Conservation (phyloP, 768 basidiomycete species). For the Leccinum obscurum region DNA sequence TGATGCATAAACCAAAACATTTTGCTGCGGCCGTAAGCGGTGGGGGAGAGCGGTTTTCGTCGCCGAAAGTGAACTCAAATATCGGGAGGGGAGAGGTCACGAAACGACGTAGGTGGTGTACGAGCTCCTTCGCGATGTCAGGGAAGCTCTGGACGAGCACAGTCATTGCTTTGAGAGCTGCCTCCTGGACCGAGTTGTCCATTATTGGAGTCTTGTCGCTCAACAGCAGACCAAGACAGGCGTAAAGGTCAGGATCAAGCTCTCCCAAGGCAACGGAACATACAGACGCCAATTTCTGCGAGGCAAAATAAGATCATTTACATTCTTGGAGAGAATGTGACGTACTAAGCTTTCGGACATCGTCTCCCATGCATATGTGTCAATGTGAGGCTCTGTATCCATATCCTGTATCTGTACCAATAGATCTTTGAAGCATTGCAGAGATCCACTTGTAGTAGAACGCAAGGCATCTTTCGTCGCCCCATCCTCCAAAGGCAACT, state of each 20-base stretch:
- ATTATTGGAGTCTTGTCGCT: conserved; percentile 80
- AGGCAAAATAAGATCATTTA: neutral
- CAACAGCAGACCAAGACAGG: conserved; percentile 68
- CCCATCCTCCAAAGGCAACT: conserved; percentile 38
- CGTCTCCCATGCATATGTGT: conserved; percentile 92
- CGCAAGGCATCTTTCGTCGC: conserved; percentile 42
- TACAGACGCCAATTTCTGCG: conserved; percentile 81
- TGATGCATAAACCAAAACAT: conserved; percentile 87
- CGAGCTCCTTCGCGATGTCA: conserved; percentile 71
- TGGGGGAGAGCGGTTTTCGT: conserved; percentile 71
- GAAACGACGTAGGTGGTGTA: conserved; percentile 79
- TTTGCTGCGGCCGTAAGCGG: conserved; percentile 85
- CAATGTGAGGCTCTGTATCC: conserved; percentile 74
- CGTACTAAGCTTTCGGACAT: conserved; percentile 86
- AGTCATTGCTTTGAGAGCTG: conserved; percentile 83
- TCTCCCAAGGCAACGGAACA: conserved; percentile 73
- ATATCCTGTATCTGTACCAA: conserved; percentile 79
- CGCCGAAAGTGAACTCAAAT: conserved; percentile 82
- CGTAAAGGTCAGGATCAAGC: conserved; percentile 67
- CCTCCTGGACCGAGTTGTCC: conserved; percentile 85
- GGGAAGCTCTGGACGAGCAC: conserved; percentile 88
- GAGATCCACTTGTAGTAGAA: conserved; percentile 55
- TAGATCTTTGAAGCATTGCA: conserved; percentile 78
- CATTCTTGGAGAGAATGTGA: conserved; percentile 5
- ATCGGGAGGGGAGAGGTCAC: conserved; percentile 85